phyloP scores from a whole-genome alignment of 1,284 basidiomycete genomes.

The Wallemia mellicola region DNA sequence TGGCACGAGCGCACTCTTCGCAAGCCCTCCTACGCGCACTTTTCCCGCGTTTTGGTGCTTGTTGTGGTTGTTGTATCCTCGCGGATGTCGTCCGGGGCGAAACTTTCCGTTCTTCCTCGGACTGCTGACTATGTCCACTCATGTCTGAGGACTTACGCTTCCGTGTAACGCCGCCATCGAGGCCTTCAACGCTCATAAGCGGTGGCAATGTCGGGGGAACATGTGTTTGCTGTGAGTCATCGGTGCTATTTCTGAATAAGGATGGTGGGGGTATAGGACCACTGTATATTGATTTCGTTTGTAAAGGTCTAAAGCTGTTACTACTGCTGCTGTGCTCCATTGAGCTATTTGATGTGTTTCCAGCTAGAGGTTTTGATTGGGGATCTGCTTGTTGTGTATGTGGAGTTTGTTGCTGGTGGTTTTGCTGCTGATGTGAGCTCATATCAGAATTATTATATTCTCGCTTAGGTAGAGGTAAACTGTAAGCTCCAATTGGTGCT shows the following conservation, averaged over 20 bases:
- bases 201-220: background rate
- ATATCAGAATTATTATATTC: too few relatives aligned
- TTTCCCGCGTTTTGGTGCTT: background rate
- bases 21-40: background rate
- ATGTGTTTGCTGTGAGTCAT: background rate
- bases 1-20: background rate
- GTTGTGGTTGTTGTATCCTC: too few relatives aligned
- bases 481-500: too few relatives aligned
- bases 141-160: background rate
- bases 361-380: background rate
- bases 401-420: too few relatives aligned
- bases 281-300: background rate
- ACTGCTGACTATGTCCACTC: background rate
- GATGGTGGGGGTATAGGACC: background rate
- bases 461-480: too few relatives aligned
- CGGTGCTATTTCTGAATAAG: background rate
- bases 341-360: background rate
- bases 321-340: background rate
- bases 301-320: background rate
- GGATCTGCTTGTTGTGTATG: too few relatives aligned
- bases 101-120: background rate
- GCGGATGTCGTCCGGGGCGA: too few relatives aligned
- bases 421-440: too few relatives aligned
- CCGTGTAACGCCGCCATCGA: background rate
- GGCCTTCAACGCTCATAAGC: background rate